These are phyloP conservation scores for Penicillium antarcticum DNA, from an alignment of 495 filamentous ascomycete species.

Conservation along the genomic window DNA sequence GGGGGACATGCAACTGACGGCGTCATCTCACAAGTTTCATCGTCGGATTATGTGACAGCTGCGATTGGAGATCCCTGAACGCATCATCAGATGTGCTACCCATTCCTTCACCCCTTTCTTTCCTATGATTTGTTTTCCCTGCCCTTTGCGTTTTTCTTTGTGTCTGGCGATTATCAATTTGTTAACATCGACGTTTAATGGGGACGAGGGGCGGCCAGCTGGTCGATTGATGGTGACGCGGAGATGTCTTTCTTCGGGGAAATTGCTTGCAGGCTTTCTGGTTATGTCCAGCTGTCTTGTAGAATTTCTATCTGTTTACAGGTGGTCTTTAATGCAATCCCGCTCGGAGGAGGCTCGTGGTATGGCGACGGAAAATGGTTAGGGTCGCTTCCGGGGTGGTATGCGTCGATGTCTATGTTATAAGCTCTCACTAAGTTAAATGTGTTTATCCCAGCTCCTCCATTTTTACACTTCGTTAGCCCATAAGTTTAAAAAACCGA, in stretches of 20 bases:
- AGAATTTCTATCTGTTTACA: background rate
- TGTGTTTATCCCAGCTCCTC: slow-evolving; percentile 15
- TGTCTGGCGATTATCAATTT: slow-evolving; percentile 6
- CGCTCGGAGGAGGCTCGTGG: slow-evolving; percentile 18
- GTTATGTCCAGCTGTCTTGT: slow-evolving; percentile 9
- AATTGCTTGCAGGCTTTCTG: slow-evolving; percentile 9
- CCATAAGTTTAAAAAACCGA: background rate
- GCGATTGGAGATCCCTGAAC: slow-evolving; percentile 23
- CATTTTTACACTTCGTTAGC: background rate
- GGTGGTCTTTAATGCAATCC: slow-evolving; percentile 3
- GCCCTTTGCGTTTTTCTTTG: slow-evolving; percentile 15
- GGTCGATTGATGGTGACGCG: slow-evolving; percentile 10
- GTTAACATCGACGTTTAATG: slow-evolving; percentile 26
- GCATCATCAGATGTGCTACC: slow-evolving; percentile 17
- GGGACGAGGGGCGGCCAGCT: slow-evolving; percentile 26
- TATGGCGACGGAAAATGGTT: slow-evolving; percentile 49
- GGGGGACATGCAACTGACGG: slow-evolving; percentile 39
- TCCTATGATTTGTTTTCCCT: slow-evolving; percentile 12
- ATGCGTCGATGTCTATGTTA: slow-evolving; percentile 37
- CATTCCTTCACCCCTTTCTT: slow-evolving; percentile 8
- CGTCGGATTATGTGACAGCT: slow-evolving; percentile 20
- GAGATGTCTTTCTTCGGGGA: slow-evolving; percentile 13
- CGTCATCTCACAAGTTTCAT: slow-evolving; percentile 19
- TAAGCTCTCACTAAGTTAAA: too few species aligned
- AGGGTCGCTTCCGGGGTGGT: slow-evolving; percentile 55